Base-by-base conservation (phyloP, 345 rosid species). In the Theobroma cacao region DNA sequence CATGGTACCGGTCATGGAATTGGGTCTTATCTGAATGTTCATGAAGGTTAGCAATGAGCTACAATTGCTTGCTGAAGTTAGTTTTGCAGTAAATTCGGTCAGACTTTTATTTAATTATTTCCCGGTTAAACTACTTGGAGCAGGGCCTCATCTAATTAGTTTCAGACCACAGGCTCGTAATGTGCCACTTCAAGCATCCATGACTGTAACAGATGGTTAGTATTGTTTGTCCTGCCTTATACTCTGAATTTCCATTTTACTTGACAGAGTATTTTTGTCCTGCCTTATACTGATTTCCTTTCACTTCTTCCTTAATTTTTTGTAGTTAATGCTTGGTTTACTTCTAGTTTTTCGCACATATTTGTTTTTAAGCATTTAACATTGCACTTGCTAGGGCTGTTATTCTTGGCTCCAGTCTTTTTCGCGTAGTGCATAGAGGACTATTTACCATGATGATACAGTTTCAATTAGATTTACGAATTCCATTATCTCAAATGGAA, bases 1-100 rank as follows among this genome's bases (percentile, higher is more conserved):
- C 99, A 97, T 76, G 99, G 98, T 48, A 97, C 99, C 74, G 99
- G 99, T 78, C 99, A 97, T 85, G 98, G 99, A 77, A 86, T 97
- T 50, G 99, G 99, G 40, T 97, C 99, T 79, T 97, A 91, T 86
- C 88, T 97, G 67, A 89, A 81, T 56, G 98, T 97, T 81, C 99
- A 97, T 88, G 99, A 94, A 91, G 99, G 99, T 87, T 78, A 78
- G 88, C 78, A 45, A 75, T 85, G 66, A 76, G 48, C 28, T 65
- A 40, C 43, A 70, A 22, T 31, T 70, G 59, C 40, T 72, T 52
- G 41, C 43, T 68, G 34, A n/a, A 52, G 55, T 66, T 64, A 14
- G 77, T 60, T 47, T 60, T 74, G 5, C 76, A 12, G 53, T 60
- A 53, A 18, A 33, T 58, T 56, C 36, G 31, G 38, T 75, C 45